Evolutionary conservation across 345 rosid species (phyloP).

Genomic region (Euphorbia tirucalli): DNA sequence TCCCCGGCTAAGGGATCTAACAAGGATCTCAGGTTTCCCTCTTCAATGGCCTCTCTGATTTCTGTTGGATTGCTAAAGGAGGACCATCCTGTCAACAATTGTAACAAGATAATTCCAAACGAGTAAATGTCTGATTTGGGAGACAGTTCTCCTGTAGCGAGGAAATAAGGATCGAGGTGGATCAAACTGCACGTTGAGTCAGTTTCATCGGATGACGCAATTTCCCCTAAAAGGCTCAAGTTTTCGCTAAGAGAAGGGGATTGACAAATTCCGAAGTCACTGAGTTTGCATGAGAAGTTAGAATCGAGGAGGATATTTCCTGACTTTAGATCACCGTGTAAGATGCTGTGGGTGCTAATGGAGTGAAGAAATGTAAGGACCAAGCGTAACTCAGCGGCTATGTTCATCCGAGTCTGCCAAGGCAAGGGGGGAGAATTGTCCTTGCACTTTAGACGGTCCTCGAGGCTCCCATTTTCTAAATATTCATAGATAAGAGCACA

Average conservation of each 20-base stretch:
- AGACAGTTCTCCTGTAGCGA: constrained; percentile 66
- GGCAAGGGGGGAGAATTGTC: constrained; percentile 73
- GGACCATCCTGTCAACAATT: constrained; percentile 67
- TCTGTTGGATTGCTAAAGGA: constrained; percentile 57
- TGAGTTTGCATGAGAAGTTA: constrained; percentile 67
- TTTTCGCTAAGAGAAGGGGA: constrained; percentile 27
- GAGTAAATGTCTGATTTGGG: constrained; percentile 79
- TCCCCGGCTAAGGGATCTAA: constrained; percentile 90
- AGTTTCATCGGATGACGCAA: constrained; percentile 38
- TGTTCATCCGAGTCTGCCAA: constrained; percentile 78
- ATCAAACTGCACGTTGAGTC: constrained; percentile 52
- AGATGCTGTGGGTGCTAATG: constrained; percentile 60
- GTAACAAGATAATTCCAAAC: constrained; percentile 69
- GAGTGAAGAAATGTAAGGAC: constrained; percentile 86
- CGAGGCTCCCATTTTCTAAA: constrained; percentile 85
- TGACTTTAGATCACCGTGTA: constrained; percentile 85
- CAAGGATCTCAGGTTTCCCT: constrained; percentile 43
- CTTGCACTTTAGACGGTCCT: constrained; percentile 74
- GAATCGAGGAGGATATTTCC: constrained; percentile 74
- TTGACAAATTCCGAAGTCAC: constrained; percentile 77
- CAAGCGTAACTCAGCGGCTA: constrained; percentile 75
- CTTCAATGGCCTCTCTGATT: constrained; percentile 53
- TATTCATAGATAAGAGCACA: constrained; percentile 77
- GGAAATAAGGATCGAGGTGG: constrained; percentile 81
- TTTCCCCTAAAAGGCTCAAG: constrained; percentile 21